Conservation (phyloP, 495 filamentous ascomycete species). For the Glutinoglossum americanum region DNA sequence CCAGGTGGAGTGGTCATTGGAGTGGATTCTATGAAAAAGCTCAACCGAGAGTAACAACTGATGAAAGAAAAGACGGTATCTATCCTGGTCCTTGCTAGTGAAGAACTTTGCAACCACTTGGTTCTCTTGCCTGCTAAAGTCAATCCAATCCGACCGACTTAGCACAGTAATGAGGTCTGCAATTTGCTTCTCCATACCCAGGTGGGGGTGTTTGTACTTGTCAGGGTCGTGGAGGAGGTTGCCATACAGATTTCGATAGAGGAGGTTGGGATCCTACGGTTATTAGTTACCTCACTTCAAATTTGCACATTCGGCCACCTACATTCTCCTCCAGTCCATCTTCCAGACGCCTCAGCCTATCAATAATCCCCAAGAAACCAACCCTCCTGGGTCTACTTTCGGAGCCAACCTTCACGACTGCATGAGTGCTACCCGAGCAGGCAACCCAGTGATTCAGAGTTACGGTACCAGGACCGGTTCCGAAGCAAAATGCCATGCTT, state of each 20-base stretch:
- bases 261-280: slow-evolving; percentile 14
- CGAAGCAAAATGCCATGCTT: slow-evolving; percentile 37
- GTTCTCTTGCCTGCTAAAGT: slow-evolving; percentile 39
- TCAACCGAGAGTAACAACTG: slow-evolving; percentile 49
- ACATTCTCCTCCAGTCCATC: slow-evolving; percentile 32
- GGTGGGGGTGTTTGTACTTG: slow-evolving; percentile 18
- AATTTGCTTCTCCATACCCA: slow-evolving; percentile 43
- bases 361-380: slow-evolving; percentile 27
- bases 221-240: slow-evolving; percentile 23
- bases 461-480: slow-evolving; percentile 33
- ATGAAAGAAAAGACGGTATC: slow-evolving; percentile 41
- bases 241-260: slow-evolving; percentile 18
- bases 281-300: background rate
- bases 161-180: slow-evolving; percentile 42
- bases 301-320: slow-evolving; percentile 15
- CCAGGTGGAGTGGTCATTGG: slow-evolving; percentile 25
- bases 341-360: slow-evolving; percentile 32
- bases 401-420: slow-evolving; percentile 26
- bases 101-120: slow-evolving; percentile 46
- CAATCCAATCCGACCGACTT: slow-evolving; percentile 39
- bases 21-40: slow-evolving; percentile 39
- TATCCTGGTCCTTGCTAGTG: slow-evolving; percentile 24
- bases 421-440: slow-evolving; percentile 23
- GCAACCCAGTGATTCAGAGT: slow-evolving; percentile 37
- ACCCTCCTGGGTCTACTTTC: slow-evolving; percentile 30